Base-by-base conservation (phyloP, 371 early-diverging fungal genomes). In the Mucor saturninus region DNA sequence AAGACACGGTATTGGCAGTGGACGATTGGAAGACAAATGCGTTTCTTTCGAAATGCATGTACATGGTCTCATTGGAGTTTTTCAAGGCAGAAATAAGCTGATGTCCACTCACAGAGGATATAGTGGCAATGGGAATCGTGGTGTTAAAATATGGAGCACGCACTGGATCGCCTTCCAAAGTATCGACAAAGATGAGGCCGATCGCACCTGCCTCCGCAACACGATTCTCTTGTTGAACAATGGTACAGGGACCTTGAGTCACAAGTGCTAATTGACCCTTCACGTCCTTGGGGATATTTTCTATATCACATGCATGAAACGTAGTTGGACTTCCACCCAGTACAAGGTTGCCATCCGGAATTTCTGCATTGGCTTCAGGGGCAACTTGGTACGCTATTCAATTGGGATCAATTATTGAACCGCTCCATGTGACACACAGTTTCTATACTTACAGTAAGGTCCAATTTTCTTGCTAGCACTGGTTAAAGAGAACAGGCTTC, bases 221-320 rank as follows among this genome's bases (percentile, higher is more conserved):
- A 21, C 58, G 56, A 3, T 35, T 46, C 2, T 85, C 83, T 68
- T 89, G 89, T 28, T 75, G 75, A 10, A 74, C 75, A 65, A 88
- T 87, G 1, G 74, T 71, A 59, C 89, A 89, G 30, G 64, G 57
- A 0, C 89, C 89, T 43, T 88, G 83, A 54, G 78, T 68, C 7
- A 89, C 65, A 8, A 89, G 71, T 9, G 71, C 70, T 31, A 86
- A 75, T 40, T 78, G 64, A n/a, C 74, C 80, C 2, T 53, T 40
- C 29, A 83, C 32, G 38, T 66, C 38, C 32, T 58, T 54, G 1
- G 2, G 4, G 31, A 67, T 56, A 43, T 50, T 45, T 10, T 56
- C 70, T 37, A 68, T 5, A 38, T 65, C 55, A 15, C 67, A 72
- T 29, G 50, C 55, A 13, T 69, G 61, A 7, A 54, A 48, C 5